Base-by-base conservation (phyloP, 495 filamentous ascomycete species). In the Oidiodendron maius region DNA sequence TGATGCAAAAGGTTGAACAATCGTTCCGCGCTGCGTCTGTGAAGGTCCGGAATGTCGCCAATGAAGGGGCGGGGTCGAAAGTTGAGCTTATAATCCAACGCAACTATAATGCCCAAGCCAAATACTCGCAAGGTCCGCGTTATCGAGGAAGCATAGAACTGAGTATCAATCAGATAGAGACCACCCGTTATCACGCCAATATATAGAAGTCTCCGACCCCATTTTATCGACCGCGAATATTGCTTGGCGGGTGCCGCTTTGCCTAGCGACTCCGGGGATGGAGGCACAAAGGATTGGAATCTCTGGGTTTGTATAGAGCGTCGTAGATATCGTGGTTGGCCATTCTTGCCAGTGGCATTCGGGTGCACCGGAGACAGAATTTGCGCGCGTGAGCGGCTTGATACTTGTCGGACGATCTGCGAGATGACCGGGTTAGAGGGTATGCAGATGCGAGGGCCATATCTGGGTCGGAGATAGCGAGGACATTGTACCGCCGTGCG, bases 31-130 rank as follows among this genome's bases (percentile, higher is more conserved):
- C 82, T 93, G 37, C 93, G 81, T 17, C 74, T 69, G 64, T 98
- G 93, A 41, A 96, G 63, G 44, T 81, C 80, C 38, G 73, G 62
- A 42, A 93, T 84, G 26, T 81, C 81, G 44, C 77, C 71, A 16
- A 82, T 67, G 30, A 78, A 75, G 12, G 91, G 90, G 45, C 89
- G 69, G 0, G 87, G 75, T 3, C 86, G 77, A 69, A 98, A 98
- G 60, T 98, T 98, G 62, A 96, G 72, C 65, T 98, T 96, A 68
- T 98, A 98, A 70, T 98, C 91, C 16, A 86, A 56, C 2, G 90
- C 89, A 8, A 95, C 86, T 21, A 95, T 46, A n/a, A 90, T 60
- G 32, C 89, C 94, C 4, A 81, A 74, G 9, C 72, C 71, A 59
- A 96, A 91, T 1, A 93, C 95, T 32, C 82, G 83, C 23, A 82